A percentile compares a stretch with the other conserved stretches of the same genome.
phyloP scores from a whole-genome alignment of 2,329 filamentous ascomycete genomes.

The Epichloe bromicola region DNA sequence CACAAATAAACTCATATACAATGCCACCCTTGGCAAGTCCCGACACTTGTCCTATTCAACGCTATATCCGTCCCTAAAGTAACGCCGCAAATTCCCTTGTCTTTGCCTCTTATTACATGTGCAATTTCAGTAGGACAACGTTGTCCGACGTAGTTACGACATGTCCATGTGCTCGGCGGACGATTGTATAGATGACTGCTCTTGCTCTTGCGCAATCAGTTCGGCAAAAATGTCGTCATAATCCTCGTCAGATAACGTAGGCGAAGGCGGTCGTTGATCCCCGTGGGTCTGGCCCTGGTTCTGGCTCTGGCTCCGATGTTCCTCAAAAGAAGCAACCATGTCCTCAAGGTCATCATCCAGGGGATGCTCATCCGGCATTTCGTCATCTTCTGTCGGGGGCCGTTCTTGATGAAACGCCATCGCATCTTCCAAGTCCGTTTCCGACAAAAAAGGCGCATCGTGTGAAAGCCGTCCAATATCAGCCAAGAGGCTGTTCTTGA shows the following conservation, averaged over 20 bases:
- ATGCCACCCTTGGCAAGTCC: not conserved
- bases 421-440: slow-evolving; percentile 40
- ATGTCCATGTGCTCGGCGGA: slow-evolving; percentile 34
- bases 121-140: not conserved
- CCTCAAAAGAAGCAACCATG: slow-evolving; percentile 35
- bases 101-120: not conserved
- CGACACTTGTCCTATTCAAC: not conserved
- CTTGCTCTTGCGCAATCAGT: slow-evolving; percentile 20
- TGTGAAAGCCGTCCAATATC: slow-evolving; percentile 19
- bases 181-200: slow-evolving; percentile 7
- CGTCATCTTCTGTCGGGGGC: slow-evolving; percentile 22
- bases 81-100: slow-evolving; percentile 7
- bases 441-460: slow-evolving; percentile 28
- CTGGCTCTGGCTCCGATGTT: slow-evolving; percentile 9
- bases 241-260: slow-evolving; percentile 39
- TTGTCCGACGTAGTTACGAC: slow-evolving; percentile 6
- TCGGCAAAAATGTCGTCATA: slow-evolving; percentile 48
- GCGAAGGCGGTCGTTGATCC: slow-evolving; percentile 18
- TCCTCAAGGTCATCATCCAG: slow-evolving; percentile 47
- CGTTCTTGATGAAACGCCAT: slow-evolving; percentile 21
- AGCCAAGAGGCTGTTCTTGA: slow-evolving; percentile 23
- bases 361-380: slow-evolving; percentile 38
- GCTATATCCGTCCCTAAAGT: not conserved
- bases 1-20: not conserved
- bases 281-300: slow-evolving; percentile 6